A percentile compares a stretch with the other conserved stretches of the same genome.
phyloP scores from a whole-genome alignment of 2,329 filamentous ascomycete species.

The Gyromitra esculenta region DNA sequence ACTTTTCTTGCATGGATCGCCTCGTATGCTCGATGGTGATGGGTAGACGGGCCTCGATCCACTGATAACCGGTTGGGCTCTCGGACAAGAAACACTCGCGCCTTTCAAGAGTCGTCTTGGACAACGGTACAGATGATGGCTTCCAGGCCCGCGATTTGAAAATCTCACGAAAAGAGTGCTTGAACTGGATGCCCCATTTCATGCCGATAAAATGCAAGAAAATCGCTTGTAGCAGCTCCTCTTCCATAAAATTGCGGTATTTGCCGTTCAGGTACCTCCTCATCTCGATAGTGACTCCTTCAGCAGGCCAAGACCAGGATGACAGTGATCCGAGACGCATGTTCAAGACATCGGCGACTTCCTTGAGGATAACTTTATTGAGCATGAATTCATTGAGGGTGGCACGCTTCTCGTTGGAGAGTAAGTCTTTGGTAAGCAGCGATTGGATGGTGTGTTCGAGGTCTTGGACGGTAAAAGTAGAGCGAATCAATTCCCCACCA shows the following conservation, averaged over 20 bases:
- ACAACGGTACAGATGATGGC: constrained; percentile 9
- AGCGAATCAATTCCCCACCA: constrained; percentile 56
- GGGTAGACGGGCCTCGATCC: neutral
- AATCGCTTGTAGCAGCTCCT: constrained; percentile 68
- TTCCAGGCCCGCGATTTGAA: constrained; percentile 31
- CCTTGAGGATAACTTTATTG: constrained; percentile 65
- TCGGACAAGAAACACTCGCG: constrained; percentile 17
- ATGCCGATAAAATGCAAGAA: constrained; percentile 67
- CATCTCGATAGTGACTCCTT: constrained; percentile 63
- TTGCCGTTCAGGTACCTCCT: constrained; percentile 68
- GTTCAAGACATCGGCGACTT: constrained; percentile 68
- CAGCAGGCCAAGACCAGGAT: constrained; percentile 66
- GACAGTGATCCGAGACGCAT: constrained; percentile 66
- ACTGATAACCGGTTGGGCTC: neutral
- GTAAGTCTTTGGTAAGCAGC: constrained; percentile 65
- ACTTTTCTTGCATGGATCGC: constrained; percentile 60
- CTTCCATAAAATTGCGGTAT: constrained; percentile 70
- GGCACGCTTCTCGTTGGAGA: constrained; percentile 65
- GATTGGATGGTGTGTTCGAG: constrained; percentile 65
- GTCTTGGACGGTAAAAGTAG: constrained; percentile 60
- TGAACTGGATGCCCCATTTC: constrained; percentile 63
- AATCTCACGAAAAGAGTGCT: constrained; percentile 16
- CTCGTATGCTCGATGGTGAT: constrained; percentile 59
- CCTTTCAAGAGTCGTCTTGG: neutral
- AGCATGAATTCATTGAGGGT: constrained; percentile 66